Conservation (phyloP, 225 moss, liverwort and hornwort species). For the Physcomitrium patens region DNA sequence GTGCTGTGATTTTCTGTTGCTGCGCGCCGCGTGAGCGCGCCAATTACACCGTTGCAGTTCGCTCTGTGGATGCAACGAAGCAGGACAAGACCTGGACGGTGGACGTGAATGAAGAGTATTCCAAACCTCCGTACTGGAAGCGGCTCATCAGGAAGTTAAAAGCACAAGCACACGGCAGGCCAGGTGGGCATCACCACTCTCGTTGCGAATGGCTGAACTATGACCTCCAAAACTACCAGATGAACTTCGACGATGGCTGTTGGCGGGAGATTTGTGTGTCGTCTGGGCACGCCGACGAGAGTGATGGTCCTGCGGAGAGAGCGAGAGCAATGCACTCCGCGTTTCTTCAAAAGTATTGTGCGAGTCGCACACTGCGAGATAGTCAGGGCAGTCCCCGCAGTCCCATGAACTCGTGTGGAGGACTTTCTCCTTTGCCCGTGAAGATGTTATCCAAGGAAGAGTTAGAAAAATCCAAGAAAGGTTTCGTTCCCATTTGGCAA, state of each 20-base stretch:
- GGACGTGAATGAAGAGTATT: constrained; percentile 16
- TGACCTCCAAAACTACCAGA: constrained; percentile 26
- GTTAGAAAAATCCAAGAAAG: constrained; percentile 27
- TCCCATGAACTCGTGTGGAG: background rate
- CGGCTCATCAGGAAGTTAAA: constrained; percentile 29
- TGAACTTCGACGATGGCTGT: constrained; percentile 41
- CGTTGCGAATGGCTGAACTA: constrained; percentile 32
- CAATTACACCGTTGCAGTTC: constrained; percentile 12
- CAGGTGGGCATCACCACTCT: constrained; percentile 2
- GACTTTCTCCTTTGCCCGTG: background rate
- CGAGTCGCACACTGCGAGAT: constrained; percentile 26
- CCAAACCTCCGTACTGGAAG: constrained; percentile 31
- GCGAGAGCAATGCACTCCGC: constrained; percentile 36
- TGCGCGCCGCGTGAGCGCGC: constrained; percentile 13
- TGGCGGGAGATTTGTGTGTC: constrained; percentile 3
- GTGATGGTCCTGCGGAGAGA: constrained; percentile 4
- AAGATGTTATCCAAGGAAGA: constrained; percentile 16
- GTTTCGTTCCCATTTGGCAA: constrained; percentile 22
- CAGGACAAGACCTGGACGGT: constrained; percentile 16
- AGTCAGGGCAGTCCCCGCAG: background rate
- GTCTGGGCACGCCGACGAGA: constrained; percentile 3
- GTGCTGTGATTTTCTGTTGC: constrained; percentile 29
- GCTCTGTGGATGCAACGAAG: constrained; percentile 1
- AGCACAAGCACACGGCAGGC: constrained; percentile 25
- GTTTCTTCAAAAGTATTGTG: constrained; percentile 27